These are phyloP conservation scores for Ophiostoma piceae DNA, from an alignment of 2,329 filamentous ascomycete genomes.

Conservation along the genomic window DNA sequence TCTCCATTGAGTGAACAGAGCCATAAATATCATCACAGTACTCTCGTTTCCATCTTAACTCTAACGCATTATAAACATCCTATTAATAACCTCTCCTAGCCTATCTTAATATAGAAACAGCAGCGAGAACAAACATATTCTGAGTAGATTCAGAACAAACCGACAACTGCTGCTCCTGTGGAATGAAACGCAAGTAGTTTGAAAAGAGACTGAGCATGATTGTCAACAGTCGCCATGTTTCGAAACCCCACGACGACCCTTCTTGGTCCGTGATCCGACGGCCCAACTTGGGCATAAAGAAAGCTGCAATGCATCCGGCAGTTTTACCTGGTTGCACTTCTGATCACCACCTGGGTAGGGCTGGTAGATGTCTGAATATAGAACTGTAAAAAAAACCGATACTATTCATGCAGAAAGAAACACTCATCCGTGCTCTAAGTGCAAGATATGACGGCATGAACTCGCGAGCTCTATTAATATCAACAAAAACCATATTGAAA, in stretches of 20 bases:
- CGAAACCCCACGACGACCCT: background rate
- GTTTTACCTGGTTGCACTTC: background rate
- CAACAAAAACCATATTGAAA: no score
- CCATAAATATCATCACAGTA: background rate
- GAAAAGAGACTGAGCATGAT: background rate
- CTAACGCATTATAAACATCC: background rate
- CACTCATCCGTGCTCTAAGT: background rate
- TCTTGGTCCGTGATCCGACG: background rate
- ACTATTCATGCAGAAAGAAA: background rate
- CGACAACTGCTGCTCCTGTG: background rate
- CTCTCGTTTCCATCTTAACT: background rate
- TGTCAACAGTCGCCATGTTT: background rate
- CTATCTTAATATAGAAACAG: background rate
- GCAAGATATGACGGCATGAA: no score
- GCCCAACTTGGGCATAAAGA: background rate
- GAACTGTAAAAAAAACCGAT: background rate
- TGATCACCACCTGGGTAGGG: background rate
- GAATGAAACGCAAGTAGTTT: conserved; percentile 1
- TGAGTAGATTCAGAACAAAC: background rate
- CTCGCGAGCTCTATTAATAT: no score
- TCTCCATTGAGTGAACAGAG: no score
- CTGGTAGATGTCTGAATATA: background rate
- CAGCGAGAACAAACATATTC: background rate
- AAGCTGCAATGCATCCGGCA: background rate
- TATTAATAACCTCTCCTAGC: background rate